A percentile compares a stretch with the other conserved stretches of the same genome.
Conservation (phyloP, 106 monocot genomes). For the Dioscorea alata region DNA sequence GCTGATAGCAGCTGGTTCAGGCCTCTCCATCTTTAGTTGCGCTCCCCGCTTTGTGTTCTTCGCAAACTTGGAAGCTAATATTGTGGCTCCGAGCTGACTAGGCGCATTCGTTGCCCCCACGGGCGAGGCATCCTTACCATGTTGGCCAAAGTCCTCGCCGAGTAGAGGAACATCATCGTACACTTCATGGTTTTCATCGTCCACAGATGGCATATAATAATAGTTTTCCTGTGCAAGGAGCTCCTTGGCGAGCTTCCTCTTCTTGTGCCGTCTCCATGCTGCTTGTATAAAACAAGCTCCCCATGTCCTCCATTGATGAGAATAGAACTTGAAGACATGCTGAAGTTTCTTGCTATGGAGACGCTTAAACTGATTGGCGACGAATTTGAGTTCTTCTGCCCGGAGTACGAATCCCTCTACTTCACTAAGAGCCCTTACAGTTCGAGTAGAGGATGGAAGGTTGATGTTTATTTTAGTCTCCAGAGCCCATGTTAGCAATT, state of each 20-base stretch:
- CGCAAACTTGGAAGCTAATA: slow-evolving; percentile 68
- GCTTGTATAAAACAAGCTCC: slow-evolving; percentile 68
- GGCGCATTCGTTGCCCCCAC: neutral
- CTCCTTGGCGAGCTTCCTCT: slow-evolving; percentile 62
- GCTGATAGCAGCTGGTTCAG: slow-evolving; percentile 20
- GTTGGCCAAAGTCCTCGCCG: neutral
- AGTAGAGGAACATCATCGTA: slow-evolving; percentile 21
- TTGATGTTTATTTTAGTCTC: slow-evolving; percentile 49
- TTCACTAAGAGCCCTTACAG: slow-evolving; percentile 45
- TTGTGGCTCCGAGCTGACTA: slow-evolving; percentile 45
- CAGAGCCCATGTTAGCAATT: slow-evolving; percentile 72
- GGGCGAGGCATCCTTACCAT: slow-evolving; percentile 3
- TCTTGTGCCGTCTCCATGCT: slow-evolving; percentile 65
- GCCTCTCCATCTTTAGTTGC: slow-evolving; percentile 19
- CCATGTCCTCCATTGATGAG: slow-evolving; percentile 78
- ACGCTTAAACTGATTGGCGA: slow-evolving; percentile 67
- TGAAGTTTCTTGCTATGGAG: slow-evolving; percentile 73
- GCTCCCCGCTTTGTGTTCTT: slow-evolving; percentile 60
- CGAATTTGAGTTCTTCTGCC: slow-evolving; percentile 71
- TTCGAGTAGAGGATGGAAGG: slow-evolving; percentile 52
- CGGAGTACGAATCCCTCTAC: slow-evolving; percentile 67
- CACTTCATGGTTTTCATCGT: slow-evolving; percentile 7
- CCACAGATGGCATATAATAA: slow-evolving; percentile 22
- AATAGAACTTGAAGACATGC: slow-evolving; percentile 69
- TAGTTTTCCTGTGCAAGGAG: slow-evolving; percentile 47